Evolutionary conservation across 2,329 filamentous ascomycete genomes (phyloP).

Genomic region (Niveomyces coronatus): DNA sequence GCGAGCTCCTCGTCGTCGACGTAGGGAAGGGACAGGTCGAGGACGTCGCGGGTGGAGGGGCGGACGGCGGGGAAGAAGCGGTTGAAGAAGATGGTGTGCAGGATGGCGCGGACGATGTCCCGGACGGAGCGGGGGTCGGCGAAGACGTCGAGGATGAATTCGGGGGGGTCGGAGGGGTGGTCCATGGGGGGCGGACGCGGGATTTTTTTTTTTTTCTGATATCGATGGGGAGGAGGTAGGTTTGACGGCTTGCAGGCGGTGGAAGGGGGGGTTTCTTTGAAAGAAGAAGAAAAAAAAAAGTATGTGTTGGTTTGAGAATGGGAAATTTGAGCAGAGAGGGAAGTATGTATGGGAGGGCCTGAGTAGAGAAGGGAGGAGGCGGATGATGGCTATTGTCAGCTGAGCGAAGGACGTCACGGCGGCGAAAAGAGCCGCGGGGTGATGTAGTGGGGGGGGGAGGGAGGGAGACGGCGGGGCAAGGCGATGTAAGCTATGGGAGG

Average conservation of each 20-base stretch:
- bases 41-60: constrained; percentile 76
- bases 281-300: neutral
- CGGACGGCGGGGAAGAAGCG: constrained; percentile 85
- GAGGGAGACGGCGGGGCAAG: too few species aligned
- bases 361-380: too few species aligned
- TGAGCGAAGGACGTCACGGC: too few species aligned
- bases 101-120: constrained; percentile 86
- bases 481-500: too few species aligned
- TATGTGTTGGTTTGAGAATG: too few species aligned
- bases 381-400: too few species aligned
- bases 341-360: too few species aligned
- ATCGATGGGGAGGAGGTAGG: neutral
- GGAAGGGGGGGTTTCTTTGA: neutral
- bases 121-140: constrained; percentile 82
- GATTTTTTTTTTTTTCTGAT: neutral
- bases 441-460: too few species aligned
- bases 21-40: constrained; percentile 81
- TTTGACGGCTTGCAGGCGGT: neutral
- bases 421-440: too few species aligned
- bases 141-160: constrained; percentile 90
- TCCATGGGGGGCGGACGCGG: constrained; percentile 29
- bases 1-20: constrained; percentile 87
- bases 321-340: too few species aligned
- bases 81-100: constrained; percentile 98
- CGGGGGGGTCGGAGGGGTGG: constrained; percentile 48